A percentile compares a stretch with the other conserved stretches of the same genome.
These are phyloP conservation scores for Camellia japonica DNA, from an alignment of 148 eudicot species.

Conservation along the genomic window DNA sequence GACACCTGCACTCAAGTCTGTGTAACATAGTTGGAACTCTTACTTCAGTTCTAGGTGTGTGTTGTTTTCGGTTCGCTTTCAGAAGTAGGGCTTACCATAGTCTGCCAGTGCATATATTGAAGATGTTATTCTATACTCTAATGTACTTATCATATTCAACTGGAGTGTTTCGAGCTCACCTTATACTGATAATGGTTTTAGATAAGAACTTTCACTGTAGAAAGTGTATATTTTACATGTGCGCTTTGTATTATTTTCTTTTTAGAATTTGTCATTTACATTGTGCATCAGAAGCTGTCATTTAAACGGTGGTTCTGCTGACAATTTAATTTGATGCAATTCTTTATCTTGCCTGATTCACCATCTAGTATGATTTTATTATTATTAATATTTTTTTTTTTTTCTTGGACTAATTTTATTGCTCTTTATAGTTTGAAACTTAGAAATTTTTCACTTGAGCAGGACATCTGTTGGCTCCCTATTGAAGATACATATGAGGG, in stretches of 20 bases:
- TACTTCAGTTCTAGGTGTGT: not conserved
- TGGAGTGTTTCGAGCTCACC: not conserved
- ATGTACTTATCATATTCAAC: not conserved
- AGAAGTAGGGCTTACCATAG: not conserved
- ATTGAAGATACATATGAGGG: constrained; percentile 8
- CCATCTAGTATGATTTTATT: not conserved
- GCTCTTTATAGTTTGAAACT: not conserved
- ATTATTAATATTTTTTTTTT: not conserved
- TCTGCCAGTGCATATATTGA: not conserved
- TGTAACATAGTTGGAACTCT: too few species aligned
- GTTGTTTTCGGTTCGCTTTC: not conserved
- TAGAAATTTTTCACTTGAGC: not conserved
- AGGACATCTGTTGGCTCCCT: constrained; percentile 25
- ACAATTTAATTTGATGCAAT: not conserved
- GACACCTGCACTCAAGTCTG: too few species aligned
- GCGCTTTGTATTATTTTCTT: not conserved
- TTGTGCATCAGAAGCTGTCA: not conserved
- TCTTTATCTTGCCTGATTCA: not conserved
- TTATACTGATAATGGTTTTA: not conserved
- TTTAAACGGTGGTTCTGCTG: not conserved
- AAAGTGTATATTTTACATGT: not conserved
- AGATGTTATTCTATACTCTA: too few species aligned
- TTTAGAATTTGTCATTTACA: not conserved
- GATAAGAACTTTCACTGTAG: not conserved
- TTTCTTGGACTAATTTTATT: not conserved